phyloP scores from a whole-genome alignment of 345 rosid genomes.

The Arabidopsis arenosa region DNA sequence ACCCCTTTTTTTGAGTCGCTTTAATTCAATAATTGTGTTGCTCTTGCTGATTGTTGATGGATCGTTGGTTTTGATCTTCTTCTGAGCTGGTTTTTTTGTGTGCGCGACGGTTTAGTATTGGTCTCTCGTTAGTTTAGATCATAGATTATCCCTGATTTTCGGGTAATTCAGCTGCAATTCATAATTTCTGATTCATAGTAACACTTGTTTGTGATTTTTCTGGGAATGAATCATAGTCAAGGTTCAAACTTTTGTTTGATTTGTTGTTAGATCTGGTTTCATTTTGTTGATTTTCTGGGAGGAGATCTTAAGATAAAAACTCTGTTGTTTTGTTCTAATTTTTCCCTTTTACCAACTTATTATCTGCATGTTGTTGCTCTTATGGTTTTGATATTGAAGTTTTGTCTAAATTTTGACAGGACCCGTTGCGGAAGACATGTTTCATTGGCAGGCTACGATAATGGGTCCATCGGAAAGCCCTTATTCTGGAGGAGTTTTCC shows the following conservation, averaged over 20 bases:
- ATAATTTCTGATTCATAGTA: not conserved
- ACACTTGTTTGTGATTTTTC: not conserved
- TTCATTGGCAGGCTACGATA: constrained; percentile 88
- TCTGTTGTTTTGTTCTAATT: not conserved
- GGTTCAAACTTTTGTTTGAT: constrained; percentile 20
- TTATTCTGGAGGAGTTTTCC: constrained; percentile 76
- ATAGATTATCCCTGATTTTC: not conserved
- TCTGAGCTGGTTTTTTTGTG: not conserved
- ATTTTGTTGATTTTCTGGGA: constrained; percentile 12
- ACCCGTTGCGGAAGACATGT: constrained; percentile 88
- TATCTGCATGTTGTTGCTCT: constrained; percentile 19
- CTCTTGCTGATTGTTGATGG: constrained; percentile 4
- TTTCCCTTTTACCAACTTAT: not conserved
- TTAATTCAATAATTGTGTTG: not conserved
- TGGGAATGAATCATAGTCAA: not conserved
- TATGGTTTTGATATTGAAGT: not conserved
- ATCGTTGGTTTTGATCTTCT: constrained; percentile 9
- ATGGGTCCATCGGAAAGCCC: constrained; percentile 92
- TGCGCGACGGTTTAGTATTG: constrained; percentile 1
- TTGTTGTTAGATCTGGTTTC: constrained; percentile 18
- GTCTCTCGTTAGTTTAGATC: constrained; percentile 34
- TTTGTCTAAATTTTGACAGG: constrained; percentile 48
- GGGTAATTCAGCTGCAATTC: constrained; percentile 21
- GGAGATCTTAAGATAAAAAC: not conserved
- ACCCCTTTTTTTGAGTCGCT: not conserved